Conservation (phyloP, 352 stramenopile species). For the Albugo candida region DNA sequence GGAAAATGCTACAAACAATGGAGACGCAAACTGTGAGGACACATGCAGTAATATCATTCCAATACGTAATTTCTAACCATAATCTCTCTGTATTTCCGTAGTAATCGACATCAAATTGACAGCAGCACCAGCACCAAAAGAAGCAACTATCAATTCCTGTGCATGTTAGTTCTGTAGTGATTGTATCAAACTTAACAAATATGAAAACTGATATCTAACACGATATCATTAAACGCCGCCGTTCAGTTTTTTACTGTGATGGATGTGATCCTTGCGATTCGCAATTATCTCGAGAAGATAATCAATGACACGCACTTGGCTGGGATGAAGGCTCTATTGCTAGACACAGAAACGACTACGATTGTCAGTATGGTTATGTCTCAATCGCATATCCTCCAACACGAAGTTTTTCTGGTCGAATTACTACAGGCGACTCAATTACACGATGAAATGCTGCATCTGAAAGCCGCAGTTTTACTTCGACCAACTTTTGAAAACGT, state of each 20-base stretch:
- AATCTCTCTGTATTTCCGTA: slow-evolving; percentile 9
- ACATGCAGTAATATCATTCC: neutral
- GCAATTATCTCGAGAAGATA: slow-evolving; percentile 67
- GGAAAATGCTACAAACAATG: slow-evolving; percentile 78
- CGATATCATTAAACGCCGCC: too few relatives aligned
- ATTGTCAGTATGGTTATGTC: slow-evolving; percentile 91
- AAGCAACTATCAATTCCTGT: slow-evolving; percentile 42
- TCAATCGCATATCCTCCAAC: slow-evolving; percentile 89
- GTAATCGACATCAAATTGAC: slow-evolving; percentile 82
- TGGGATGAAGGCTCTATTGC: slow-evolving; percentile 94
- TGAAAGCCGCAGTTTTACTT: slow-evolving; percentile 91
- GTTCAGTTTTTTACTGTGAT: slow-evolving; percentile 11
- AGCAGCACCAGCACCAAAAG: slow-evolving; percentile 54
- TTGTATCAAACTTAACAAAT: neutral
- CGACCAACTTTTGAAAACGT: slow-evolving; percentile 85
- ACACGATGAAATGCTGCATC: slow-evolving; percentile 80
- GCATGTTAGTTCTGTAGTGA: slow-evolving; percentile 22
- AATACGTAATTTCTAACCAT: slow-evolving; percentile 1
- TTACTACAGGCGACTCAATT: slow-evolving; percentile 56
- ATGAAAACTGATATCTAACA: slow-evolving; percentile 1
- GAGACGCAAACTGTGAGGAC: slow-evolving; percentile 67
- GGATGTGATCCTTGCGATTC: slow-evolving; percentile 52
- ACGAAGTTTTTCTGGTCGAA: slow-evolving; percentile 92
- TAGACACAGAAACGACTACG: slow-evolving; percentile 89
- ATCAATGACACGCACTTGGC: slow-evolving; percentile 60